Conservation (phyloP, 139 green algal species). For the Picochlorum sp. region DNA sequence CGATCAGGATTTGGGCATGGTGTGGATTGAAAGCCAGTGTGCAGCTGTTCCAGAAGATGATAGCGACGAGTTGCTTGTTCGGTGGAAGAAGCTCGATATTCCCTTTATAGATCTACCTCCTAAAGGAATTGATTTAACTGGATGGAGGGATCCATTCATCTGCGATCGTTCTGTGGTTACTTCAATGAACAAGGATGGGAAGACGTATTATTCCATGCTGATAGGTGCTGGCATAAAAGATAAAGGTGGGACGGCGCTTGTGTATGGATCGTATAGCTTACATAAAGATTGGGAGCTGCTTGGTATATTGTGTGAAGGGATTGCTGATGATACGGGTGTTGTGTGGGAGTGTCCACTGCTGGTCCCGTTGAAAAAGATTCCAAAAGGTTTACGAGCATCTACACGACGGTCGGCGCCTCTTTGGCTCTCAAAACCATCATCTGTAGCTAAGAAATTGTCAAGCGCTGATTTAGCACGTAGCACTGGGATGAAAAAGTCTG, state of each 20-base stretch:
- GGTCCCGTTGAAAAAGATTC: slow-evolving; percentile 24
- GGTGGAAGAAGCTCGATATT: slow-evolving; percentile 58
- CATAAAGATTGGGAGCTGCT: slow-evolving; percentile 37
- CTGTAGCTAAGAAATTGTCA: slow-evolving; percentile 1
- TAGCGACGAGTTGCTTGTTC: slow-evolving; percentile 43
- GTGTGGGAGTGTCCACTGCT: slow-evolving; percentile 67
- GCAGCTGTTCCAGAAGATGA: slow-evolving; percentile 40
- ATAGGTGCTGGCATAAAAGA: slow-evolving; percentile 68
- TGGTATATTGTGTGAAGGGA: slow-evolving; percentile 42
- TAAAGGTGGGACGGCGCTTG: slow-evolving; percentile 50
- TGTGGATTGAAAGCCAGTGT: slow-evolving; percentile 77
- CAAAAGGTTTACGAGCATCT: neutral
- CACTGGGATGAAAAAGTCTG: too few species aligned
- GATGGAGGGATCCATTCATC: slow-evolving; percentile 79
- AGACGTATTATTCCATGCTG: slow-evolving; percentile 52
- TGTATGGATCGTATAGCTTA: slow-evolving; percentile 39
- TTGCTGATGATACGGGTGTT: slow-evolving; percentile 33
- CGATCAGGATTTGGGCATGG: slow-evolving; percentile 46
- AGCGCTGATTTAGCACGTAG: neutral
- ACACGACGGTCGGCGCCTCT: neutral
- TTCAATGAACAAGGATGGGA: neutral
- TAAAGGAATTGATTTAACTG: slow-evolving; percentile 43
- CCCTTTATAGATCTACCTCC: slow-evolving; percentile 64
- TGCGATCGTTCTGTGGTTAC: slow-evolving; percentile 26
- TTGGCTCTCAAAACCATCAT: slow-evolving; percentile 4